Percentiles rank a stretch among this genome's conserved stretches.
Conservation (phyloP, 768 basidiomycete species). For the Galerina marginata region DNA sequence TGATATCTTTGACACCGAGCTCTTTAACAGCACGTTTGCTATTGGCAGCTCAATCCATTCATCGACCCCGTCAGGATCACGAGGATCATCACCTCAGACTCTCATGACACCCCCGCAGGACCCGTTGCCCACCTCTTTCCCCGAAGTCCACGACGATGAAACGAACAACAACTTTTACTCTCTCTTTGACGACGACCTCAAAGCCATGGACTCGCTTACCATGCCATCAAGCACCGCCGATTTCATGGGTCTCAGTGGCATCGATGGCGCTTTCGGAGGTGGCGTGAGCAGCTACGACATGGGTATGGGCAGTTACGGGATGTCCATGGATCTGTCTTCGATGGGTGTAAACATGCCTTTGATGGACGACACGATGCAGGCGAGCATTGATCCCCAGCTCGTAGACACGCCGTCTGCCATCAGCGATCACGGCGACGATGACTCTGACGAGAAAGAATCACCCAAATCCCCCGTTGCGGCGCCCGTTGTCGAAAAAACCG, state of each 20-base stretch:
- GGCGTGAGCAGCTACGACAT: constrained; percentile 22
- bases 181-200: constrained; percentile 53
- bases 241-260: constrained; percentile 28
- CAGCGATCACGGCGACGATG: constrained; percentile 45
- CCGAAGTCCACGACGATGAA: constrained; percentile 39
- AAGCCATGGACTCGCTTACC: constrained; percentile 32
- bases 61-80: constrained; percentile 44
- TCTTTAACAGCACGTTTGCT: constrained; percentile 43
- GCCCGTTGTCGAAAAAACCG: constrained; percentile 15
- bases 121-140: constrained; percentile 37
- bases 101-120: constrained; percentile 55
- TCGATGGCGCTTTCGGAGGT: constrained; percentile 22
- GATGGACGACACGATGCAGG: constrained; percentile 23
- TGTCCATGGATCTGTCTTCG: constrained; percentile 21
- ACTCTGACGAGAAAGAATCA: constrained; percentile 40
- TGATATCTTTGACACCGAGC: constrained; percentile 73
- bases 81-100: constrained; percentile 48
- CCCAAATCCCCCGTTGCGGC: constrained; percentile 15
- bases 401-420: constrained; percentile 59
- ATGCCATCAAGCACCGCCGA: constrained; percentile 25
- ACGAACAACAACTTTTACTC: constrained; percentile 43
- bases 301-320: constrained; percentile 31
- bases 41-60: constrained; percentile 32
- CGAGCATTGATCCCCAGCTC: constrained; percentile 75
- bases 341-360: constrained; percentile 19